These are phyloP conservation scores for Ophiostoma sp. DNA, from an alignment of 2,329 filamentous ascomycete genomes.

Conservation along the genomic window DNA sequence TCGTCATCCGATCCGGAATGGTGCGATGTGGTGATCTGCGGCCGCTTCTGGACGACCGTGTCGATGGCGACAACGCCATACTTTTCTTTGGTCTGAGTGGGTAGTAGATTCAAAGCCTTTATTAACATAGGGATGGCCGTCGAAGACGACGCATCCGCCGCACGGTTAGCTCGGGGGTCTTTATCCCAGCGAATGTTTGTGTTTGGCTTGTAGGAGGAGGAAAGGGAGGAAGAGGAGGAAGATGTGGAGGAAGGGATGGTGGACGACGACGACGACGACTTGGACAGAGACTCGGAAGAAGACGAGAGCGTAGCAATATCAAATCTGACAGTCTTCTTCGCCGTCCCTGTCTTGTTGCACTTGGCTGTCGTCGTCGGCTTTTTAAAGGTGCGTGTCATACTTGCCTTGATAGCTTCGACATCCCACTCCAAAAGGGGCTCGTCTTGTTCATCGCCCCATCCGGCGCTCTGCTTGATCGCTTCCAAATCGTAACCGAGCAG, in stretches of 20 bases:
- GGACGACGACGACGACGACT: neutral
- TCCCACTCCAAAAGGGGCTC: slow-evolving; percentile 26
- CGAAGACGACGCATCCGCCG: slow-evolving; percentile 22
- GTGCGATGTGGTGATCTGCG: neutral
- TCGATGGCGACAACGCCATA: slow-evolving; percentile 21
- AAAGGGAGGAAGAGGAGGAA: too few species aligned
- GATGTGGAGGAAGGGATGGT: neutral
- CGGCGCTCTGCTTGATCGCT: neutral
- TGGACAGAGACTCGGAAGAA: neutral
- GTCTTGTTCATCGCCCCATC: slow-evolving; percentile 8
- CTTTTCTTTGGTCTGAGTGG: neutral
- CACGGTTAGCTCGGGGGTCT: slow-evolving; percentile 22
- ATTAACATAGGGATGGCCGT: slow-evolving; percentile 21
- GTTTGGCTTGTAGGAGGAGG: neutral
- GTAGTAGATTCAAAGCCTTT: slow-evolving; percentile 19
- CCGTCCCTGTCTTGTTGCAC: neutral
- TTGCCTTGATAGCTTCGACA: slow-evolving; percentile 24
- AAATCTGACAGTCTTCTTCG: neutral
- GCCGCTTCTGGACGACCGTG: slow-evolving; percentile 15
- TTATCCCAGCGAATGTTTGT: slow-evolving; percentile 15
- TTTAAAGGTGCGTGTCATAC: slow-evolving; percentile 5
- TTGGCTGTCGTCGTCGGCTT: neutral
- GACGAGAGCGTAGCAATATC: neutral
- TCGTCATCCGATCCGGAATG: neutral
- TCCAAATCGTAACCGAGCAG: neutral